Evolutionary conservation across 78 protist genomes (phyloP).

Genomic region (Dictyostelium intermedium): DNA sequence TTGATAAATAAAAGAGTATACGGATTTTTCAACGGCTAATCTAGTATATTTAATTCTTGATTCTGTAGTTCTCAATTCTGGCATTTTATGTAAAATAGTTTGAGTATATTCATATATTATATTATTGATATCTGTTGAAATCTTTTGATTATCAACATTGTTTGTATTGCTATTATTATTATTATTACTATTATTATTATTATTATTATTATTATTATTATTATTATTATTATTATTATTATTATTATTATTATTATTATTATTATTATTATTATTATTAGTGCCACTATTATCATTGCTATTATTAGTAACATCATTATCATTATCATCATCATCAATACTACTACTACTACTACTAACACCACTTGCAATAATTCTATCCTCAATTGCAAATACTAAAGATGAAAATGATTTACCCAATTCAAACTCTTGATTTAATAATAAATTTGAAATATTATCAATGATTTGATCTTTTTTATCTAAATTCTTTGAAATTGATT

Average conservation of each 20-base stretch:
- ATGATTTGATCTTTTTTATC: conserved; percentile 15
- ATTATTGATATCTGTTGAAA: background rate
- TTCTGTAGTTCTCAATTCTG: conserved; percentile 3
- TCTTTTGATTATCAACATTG: background rate
- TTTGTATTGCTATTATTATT: background rate
- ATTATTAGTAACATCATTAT: background rate
- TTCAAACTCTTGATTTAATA: conserved; percentile 46
- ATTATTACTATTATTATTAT: background rate
- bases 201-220: background rate
- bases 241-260: background rate
- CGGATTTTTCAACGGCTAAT: conserved; percentile 29
- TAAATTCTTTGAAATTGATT: conserved; percentile 9
- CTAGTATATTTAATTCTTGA: background rate
- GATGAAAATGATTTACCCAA: conserved; percentile 20
- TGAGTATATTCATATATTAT: conserved; percentile 35
- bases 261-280: conserved; percentile 11
- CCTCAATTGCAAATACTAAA: background rate
- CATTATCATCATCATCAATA: background rate
- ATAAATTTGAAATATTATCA: conserved; percentile 8
- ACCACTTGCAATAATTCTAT: background rate
- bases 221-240: background rate
- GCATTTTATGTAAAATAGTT: background rate
- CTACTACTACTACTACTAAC: background rate
- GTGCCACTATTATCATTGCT: background rate
- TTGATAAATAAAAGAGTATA: conserved; percentile 6